These are phyloP conservation scores for Scedosporium minutisporum DNA, from an alignment of 2,329 filamentous ascomycete species.

Conservation along the genomic window DNA sequence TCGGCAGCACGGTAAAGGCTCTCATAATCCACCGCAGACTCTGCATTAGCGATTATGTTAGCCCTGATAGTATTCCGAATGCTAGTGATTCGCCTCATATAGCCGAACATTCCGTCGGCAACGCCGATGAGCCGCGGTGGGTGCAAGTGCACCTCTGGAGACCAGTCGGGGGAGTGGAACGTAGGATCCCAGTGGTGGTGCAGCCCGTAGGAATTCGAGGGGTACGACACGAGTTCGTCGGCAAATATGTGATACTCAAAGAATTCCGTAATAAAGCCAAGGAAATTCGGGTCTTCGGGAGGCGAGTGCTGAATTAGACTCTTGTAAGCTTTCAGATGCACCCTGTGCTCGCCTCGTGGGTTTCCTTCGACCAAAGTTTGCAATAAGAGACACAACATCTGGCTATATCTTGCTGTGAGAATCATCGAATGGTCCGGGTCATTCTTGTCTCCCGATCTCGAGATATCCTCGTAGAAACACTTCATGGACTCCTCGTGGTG, in stretches of 20 bases:
- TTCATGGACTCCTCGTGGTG: slow-evolving; percentile 47
- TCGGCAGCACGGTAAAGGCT: slow-evolving; percentile 63
- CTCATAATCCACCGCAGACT: slow-evolving; percentile 64
- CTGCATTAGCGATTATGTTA: slow-evolving; percentile 50
- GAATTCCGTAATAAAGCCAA: slow-evolving; percentile 59
- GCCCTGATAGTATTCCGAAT: slow-evolving; percentile 65
- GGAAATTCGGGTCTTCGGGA: slow-evolving; percentile 56
- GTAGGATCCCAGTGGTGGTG: slow-evolving; percentile 13
- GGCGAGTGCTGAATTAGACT: slow-evolving; percentile 55
- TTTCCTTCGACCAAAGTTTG: slow-evolving; percentile 48
- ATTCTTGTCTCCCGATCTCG: slow-evolving; percentile 27
- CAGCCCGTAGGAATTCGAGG: slow-evolving; percentile 20
- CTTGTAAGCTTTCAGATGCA: slow-evolving; percentile 69
- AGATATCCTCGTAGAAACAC: slow-evolving; percentile 38
- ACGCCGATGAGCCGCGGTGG: slow-evolving; percentile 63
- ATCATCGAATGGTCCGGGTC: slow-evolving; percentile 34
- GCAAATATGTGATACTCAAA: slow-evolving; percentile 73
- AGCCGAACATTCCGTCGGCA: slow-evolving; percentile 69
- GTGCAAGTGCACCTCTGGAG: slow-evolving; percentile 28
- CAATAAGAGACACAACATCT: slow-evolving; percentile 53
- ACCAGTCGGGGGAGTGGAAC: slow-evolving; percentile 34
- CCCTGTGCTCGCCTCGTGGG: slow-evolving; percentile 59
- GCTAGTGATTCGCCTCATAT: slow-evolving; percentile 68
- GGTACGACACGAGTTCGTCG: slow-evolving; percentile 49
- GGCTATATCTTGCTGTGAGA: slow-evolving; percentile 47